These are phyloP conservation scores for Solanum ossicruentum DNA, from an alignment of 257 asterid genomes.

Conservation along the genomic window DNA sequence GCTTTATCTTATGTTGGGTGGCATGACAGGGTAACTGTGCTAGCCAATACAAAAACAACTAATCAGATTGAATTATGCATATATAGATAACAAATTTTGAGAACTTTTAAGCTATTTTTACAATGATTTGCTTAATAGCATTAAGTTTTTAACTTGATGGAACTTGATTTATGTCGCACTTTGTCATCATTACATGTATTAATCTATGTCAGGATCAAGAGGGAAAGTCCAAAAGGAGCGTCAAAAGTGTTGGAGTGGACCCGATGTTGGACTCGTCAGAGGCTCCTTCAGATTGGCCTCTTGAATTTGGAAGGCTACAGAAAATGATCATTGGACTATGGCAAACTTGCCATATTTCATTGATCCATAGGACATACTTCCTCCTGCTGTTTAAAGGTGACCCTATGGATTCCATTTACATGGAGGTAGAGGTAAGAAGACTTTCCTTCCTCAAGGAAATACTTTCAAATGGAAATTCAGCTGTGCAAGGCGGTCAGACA, in stretches of 20 bases:
- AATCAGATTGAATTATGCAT: neutral
- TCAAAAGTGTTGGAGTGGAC: constrained; percentile 22
- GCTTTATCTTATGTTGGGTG: neutral
- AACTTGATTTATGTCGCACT: neutral
- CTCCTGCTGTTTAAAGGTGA: constrained; percentile 43
- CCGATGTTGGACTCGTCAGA: constrained; percentile 15
- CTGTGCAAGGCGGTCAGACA: constrained; percentile 22
- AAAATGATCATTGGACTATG: constrained; percentile 28
- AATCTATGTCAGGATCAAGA: constrained; percentile 12
- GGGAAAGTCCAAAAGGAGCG: constrained; percentile 10
- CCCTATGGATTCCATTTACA: constrained; percentile 34
- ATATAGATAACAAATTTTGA: neutral
- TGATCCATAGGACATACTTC: constrained; percentile 43
- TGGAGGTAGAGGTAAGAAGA: constrained; percentile 42
- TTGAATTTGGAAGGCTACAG: constrained; percentile 27
- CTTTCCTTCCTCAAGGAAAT: constrained; percentile 32
- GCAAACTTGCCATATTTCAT: constrained; percentile 36
- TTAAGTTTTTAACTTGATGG: neutral
- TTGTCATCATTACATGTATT: neutral
- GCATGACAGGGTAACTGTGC: neutral
- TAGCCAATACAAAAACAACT: neutral
- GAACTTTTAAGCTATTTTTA: neutral
- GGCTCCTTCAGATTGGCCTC: constrained; percentile 26
- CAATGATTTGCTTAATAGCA: neutral
- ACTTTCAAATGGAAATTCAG: constrained; percentile 24